Evolutionary conservation across 306 rosid genomes (phyloP), one percentile per base, ranked within the genome.

Genomic region (Begonia loranthoides): DNA sequence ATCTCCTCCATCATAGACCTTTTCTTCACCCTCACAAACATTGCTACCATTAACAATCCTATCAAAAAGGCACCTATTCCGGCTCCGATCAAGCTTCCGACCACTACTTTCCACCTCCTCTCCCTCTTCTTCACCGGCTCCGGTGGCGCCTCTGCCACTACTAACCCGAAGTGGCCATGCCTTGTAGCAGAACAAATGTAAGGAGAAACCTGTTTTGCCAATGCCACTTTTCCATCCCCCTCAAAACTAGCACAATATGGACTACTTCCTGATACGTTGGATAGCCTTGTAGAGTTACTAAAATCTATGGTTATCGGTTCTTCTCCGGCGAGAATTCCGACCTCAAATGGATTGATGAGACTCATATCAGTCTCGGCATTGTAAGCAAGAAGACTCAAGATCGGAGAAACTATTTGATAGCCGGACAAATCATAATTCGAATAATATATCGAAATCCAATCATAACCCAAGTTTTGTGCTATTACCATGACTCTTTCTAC

Each of bases 101-200:
- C 79, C 0, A 70, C 95, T 38, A 86, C 77, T 65, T 84, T 90
- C 99, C 95, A 90, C 70, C 51, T 71, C 48, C 87, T 75, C 51
- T 71, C 71, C 22, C 66, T 82, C 73, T 64, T 83, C n/a, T 48
- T 56, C 45, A 58, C 46, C 53, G 65, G 66, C 52, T 70, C 85
- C 1, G 66, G 75, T 0, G 65, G 40, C 0, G 85, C 70, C 53
- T 70, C 81, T 58, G 65, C 84, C 17, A 74, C 62, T 40, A 90
- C 87, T 75, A 86, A 62, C 38, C 99, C 95, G 22, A 86, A 90
- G 71, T 82, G 99, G n/a, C 95, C 99, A 53, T 90, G 70, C 64
- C 74, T 80, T 63, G 56, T 78, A 0, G 85, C 95, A 48, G 58
- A 63, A 69, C 99, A 90, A 49, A 78, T 48, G n/a, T 51, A 51